Percentiles rank a stretch among this genome's conserved stretches.
Evolutionary conservation across 805 yeast genomes (phyloP).

Genomic region (Komagataella pseudopastoris): DNA sequence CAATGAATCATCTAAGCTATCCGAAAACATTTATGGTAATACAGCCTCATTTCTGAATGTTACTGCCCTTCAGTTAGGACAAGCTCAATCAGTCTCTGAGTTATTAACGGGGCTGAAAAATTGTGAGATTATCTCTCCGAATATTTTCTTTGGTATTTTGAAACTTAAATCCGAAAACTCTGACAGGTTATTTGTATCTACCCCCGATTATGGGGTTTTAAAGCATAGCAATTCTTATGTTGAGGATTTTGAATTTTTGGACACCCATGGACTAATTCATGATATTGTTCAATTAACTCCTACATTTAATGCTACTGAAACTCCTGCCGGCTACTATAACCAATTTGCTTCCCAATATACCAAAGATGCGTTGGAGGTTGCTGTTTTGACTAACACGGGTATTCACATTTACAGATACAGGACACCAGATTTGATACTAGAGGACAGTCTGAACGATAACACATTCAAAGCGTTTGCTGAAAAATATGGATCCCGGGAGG

Average conservation of each 20-base stretch:
- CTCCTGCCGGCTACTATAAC: constrained; percentile 76
- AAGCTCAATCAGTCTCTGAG: constrained; percentile 40
- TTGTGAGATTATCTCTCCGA: constrained; percentile 64
- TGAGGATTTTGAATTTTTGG: constrained; percentile 73
- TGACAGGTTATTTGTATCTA: constrained; percentile 52
- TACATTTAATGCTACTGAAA: constrained; percentile 54
- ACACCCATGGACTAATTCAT: constrained; percentile 43
- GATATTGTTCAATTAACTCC: constrained; percentile 63
- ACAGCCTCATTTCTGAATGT: constrained; percentile 2
- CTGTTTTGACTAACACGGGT: constrained; percentile 71
- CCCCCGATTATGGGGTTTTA: constrained; percentile 76
- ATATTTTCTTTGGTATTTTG: constrained; percentile 66
- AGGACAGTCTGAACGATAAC: constrained; percentile 45
- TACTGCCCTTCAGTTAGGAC: constrained; percentile 23
- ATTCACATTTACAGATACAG: constrained; percentile 65
- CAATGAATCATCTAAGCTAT: neutral
- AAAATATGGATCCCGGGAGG: constrained; percentile 78
- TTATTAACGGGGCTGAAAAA: constrained; percentile 44
- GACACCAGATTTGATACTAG: constrained; percentile 70
- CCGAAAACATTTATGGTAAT: neutral
- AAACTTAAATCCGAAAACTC: constrained; percentile 10
- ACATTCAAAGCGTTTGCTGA: constrained; percentile 57
- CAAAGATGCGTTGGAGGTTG: constrained; percentile 52
- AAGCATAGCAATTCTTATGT: constrained; percentile 58
- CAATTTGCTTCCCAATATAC: constrained; percentile 79